Evolutionary conservation across 805 yeast species (phyloP), one percentile per base, ranked within the genome.

Genomic region (Hanseniaspora hatyaiensis): DNA sequence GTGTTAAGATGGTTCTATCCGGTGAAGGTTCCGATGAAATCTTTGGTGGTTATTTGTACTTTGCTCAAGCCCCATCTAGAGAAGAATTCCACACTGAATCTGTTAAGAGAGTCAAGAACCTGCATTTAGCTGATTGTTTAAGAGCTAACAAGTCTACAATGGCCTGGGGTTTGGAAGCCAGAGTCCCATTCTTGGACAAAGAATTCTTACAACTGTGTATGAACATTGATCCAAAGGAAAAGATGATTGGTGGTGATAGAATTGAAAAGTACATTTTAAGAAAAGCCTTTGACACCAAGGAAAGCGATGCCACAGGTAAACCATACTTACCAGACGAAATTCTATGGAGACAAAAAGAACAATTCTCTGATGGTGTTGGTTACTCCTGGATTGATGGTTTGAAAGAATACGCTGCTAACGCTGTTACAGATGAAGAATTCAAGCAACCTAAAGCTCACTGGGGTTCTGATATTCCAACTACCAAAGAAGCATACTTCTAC

Each of bases 131-230:
- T 52, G 99, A 92, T 72, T 89, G 97, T 73, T 72, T 92, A 65
- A 82, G 99, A 69, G 99, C 99, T 55, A 92, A 92, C 83, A 92
- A 92, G 71, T 88, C 96, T 29, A 92, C 99, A 51, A 85, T 92
- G 96, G 97, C 99, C 37, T 92, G 99, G 99, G 99, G 99, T 67
- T 76, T 92, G 54, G 99, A 92, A 72, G 98, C 98, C 52, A 83
- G 99, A 71, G 98, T 92, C 57, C 99, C 99, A 57, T 92, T 92
- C 83, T 76, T 92, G 70, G 99, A 92, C 70, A 84, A 80, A 71
- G 74, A 80, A 64, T 92, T 92, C 76, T 71, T 92, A 66, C 85
- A 89, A 60, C 77, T 84, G 38, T 78, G 94, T 66, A 82, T 92
- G 96, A 82, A 82, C 82, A 83, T 92, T 62, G 82, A 82, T 68